A percentile compares a stretch with the other conserved stretches of the same genome.
Evolutionary conservation across 2,329 filamentous ascomycete species (phyloP).

Genomic region (Ceratocystis variospora): DNA sequence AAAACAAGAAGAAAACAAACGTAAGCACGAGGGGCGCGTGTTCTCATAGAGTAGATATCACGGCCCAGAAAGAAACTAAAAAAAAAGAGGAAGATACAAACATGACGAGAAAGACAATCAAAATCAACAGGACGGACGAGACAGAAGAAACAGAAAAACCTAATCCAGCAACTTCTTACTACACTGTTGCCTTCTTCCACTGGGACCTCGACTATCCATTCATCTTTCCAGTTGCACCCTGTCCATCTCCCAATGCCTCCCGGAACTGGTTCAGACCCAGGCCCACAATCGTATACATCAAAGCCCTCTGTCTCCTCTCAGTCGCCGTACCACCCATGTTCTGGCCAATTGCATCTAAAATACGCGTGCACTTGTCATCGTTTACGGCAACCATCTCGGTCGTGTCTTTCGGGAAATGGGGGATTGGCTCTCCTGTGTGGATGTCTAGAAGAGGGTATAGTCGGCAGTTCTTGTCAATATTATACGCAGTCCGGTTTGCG

Average conservation of each 20-base stretch:
- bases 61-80: no score
- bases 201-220: not conserved
- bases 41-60: no score
- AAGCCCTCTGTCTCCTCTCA: constrained; percentile 6
- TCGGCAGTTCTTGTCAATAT: constrained; percentile 6
- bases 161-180: no score
- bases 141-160: no score
- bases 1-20: no score
- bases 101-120: no score
- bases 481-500: constrained; percentile 11
- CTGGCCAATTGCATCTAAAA: constrained; percentile 4
- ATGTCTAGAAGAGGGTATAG: constrained; percentile 12
- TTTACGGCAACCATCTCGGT: not conserved
- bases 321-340: not conserved
- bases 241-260: not conserved
- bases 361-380: constrained; percentile 2
- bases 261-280: not conserved
- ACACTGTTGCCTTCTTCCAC: not conserved
- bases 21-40: no score
- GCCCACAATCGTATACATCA: constrained; percentile 9
- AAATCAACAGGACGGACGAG: no score
- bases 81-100: no score
- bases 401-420: not conserved
- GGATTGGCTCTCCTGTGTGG: not conserved
- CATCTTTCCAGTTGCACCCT: not conserved